Conservation (phyloP, 1,139 yeast species). For the Geotrichum candidum region DNA sequence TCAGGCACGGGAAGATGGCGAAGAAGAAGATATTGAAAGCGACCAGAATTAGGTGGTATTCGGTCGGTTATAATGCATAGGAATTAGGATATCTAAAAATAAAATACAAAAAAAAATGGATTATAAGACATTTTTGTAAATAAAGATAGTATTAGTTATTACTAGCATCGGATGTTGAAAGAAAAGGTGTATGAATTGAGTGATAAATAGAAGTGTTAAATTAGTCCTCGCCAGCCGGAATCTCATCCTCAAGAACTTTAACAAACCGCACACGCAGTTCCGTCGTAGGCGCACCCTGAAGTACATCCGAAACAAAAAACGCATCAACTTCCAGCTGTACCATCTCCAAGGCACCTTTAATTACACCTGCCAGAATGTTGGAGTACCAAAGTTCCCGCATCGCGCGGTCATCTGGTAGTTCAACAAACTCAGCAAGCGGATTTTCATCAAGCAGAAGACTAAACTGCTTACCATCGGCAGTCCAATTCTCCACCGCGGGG, state of each 20-base stretch:
- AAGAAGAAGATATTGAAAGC: constrained; percentile 9
- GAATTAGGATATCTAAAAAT: neutral
- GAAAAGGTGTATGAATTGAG: neutral
- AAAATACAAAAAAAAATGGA: neutral
- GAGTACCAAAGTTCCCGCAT: constrained; percentile 83
- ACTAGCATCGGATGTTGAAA: neutral
- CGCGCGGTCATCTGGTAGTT: constrained; percentile 74
- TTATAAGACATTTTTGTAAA: neutral
- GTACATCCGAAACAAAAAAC: constrained; percentile 66
- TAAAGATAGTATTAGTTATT: neutral
- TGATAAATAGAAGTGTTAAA: neutral
- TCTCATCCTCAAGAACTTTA: constrained; percentile 79
- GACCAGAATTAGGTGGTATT: neutral
- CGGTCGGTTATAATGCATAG: neutral
- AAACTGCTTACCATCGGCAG: constrained; percentile 67
- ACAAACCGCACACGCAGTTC: constrained; percentile 71
- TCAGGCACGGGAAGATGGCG: constrained; percentile 15
- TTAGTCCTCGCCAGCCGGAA: constrained; percentile 93
- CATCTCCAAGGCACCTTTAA: constrained; percentile 91
- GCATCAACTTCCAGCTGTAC: constrained; percentile 90
- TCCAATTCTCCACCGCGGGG: constrained; percentile 75
- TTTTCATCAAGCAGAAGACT: constrained; percentile 72
- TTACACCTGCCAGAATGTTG: constrained; percentile 81
- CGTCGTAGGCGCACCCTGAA: constrained; percentile 78
- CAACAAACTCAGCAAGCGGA: constrained; percentile 93